Conservation (phyloP, 2,329 filamentous ascomycete species). For the Fusarium metavorans region DNA sequence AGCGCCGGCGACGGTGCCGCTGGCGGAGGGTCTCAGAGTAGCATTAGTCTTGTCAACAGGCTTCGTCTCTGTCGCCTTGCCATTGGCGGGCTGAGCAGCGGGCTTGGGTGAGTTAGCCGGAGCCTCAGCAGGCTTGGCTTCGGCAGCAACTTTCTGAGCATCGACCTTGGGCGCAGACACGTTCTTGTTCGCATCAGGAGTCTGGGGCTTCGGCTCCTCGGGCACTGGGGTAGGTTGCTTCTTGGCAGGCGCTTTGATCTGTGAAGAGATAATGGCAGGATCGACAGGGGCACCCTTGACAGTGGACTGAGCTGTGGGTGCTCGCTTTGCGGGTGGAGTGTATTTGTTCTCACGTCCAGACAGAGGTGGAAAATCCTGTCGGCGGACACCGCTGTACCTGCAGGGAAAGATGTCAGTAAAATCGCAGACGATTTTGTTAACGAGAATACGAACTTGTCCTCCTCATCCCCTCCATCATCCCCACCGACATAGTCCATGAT, state of each 20-base stretch:
- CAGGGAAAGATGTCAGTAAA: slow-evolving; percentile 36
- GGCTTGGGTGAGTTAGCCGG: slow-evolving; percentile 47
- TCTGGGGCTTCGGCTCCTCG: slow-evolving; percentile 43
- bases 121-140: slow-evolving; percentile 46
- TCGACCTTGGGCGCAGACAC: slow-evolving; percentile 46
- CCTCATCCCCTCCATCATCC: slow-evolving; percentile 78
- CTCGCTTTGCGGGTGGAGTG: slow-evolving; percentile 88
- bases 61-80: slow-evolving; percentile 48
- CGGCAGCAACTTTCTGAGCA: slow-evolving; percentile 36
- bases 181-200: slow-evolving; percentile 47
- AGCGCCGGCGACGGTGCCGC: slow-evolving; percentile 55
- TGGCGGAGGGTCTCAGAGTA: slow-evolving; percentile 50
- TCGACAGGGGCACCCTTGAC: slow-evolving; percentile 84
- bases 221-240: slow-evolving; percentile 45
- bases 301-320: slow-evolving; percentile 79
- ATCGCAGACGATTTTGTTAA: neutral
- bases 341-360: slow-evolving; percentile 76
- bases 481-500: slow-evolving; percentile 75
- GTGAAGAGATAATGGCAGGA: slow-evolving; percentile 91
- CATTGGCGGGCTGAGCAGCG: slow-evolving; percentile 46
- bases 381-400: slow-evolving; percentile 91
- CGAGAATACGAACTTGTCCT: slow-evolving; percentile 78
- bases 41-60: slow-evolving; percentile 41
- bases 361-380: slow-evolving; percentile 79
- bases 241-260: slow-evolving; percentile 67